Conservation (phyloP, 495 filamentous ascomycete species). For the Tricharina praecox region DNA sequence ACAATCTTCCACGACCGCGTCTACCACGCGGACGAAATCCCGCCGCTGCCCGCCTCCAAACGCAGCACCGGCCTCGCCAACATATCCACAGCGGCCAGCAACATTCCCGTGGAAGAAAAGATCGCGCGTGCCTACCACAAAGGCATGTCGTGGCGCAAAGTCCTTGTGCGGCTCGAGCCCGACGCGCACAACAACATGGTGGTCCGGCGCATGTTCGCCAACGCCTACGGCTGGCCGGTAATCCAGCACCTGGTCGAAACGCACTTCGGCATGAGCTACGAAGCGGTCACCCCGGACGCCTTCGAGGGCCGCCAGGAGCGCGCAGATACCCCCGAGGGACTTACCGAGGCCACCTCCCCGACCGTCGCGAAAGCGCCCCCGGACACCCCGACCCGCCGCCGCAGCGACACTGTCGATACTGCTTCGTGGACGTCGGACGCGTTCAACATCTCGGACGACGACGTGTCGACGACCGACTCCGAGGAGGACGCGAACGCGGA, state of each 20-base stretch:
- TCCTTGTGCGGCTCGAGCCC: conserved; percentile 83
- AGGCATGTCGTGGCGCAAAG: conserved; percentile 84
- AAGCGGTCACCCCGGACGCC: conserved; percentile 1
- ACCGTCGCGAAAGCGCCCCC: not conserved
- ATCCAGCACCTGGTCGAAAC: conserved; percentile 84
- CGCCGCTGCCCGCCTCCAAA: conserved; percentile 40
- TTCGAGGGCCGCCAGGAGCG: not conserved
- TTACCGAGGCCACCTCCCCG: not conserved
- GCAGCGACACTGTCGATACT: not conserved
- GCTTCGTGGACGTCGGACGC: not conserved
- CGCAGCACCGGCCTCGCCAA: too few relatives aligned
- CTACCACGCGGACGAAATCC: conserved; percentile 86
- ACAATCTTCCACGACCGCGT: conserved; percentile 96
- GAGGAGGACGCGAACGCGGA: not conserved
- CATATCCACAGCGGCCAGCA: conserved; percentile 30
- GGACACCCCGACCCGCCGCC: not conserved
- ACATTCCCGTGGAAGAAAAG: conserved; percentile 86
- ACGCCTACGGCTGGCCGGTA: conserved; percentile 95
- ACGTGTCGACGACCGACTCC: not conserved
- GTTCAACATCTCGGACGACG: not conserved
- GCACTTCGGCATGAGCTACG: conserved; percentile 52
- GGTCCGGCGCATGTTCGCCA: conserved; percentile 86
- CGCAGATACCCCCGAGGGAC: not conserved
- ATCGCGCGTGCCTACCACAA: conserved; percentile 90
- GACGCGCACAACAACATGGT: conserved; percentile 98